Base-by-base conservation (phyloP, 306 rosid species). In the Astragalus membranaceus region DNA sequence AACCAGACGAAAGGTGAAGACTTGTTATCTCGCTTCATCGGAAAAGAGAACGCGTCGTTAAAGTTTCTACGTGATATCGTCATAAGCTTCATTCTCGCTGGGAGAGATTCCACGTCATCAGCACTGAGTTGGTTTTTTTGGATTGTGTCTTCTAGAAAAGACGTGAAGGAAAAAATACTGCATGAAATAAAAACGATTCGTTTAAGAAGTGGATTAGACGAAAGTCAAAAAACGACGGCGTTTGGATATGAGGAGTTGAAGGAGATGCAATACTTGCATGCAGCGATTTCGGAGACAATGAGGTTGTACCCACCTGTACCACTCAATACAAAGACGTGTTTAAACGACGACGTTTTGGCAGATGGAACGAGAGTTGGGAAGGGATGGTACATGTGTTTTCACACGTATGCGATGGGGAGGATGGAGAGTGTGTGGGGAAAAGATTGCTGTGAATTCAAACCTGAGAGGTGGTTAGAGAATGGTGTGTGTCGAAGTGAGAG, bases 71-170 rank as follows among this genome's bases (percentile, higher is more conserved):
- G 97, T 55, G 90, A 91, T 9, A 83, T 88, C 8, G 46, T 81
- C 4, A 81, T 86, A 42, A 88, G 90, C 72, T 83, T 86, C 63
- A 88, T 88, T 43, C 87, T 90, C 0, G 97, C 97, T 0, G 95
- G 97, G 0, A 69, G 95, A 4, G 97, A 91, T 39, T 74, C 97
- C 5, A 88, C 96, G 1, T 88, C 97, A 6, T 74, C 96, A 0
- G 96, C 88, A 2, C 30, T 91, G 5, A 83, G 72, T 3, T 88
- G 97, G 97, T 83, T 91, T 72, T 91, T 91, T 42, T 87, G 96
- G 97, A 46, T 85, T 35, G 3, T 86, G 3, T 85, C 91, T 0
- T 80, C 86, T 0, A 73, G 80, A 4, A 82, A 79, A 0, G 69
- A 80, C 8, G 83, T 78, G 12, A 44, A 69, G 55, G 17, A 5